Conservation (phyloP, 768 basidiomycete genomes). For the Lyophyllum semitale region DNA sequence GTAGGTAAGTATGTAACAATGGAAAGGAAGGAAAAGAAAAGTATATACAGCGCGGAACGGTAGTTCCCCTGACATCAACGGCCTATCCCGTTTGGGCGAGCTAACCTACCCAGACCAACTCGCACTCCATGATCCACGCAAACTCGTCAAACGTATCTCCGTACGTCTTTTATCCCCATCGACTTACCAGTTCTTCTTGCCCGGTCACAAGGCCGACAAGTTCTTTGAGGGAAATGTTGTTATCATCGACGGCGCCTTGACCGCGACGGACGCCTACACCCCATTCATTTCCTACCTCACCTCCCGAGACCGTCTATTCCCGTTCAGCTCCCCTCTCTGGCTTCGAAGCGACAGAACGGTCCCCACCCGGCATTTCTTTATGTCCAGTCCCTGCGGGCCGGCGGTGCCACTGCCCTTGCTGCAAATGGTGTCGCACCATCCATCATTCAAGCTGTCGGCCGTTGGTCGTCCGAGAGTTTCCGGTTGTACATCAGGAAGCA, state of each 20-base stretch:
- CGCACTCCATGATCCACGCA: slow-evolving; percentile 1
- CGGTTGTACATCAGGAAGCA: not conserved
- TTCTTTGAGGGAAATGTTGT: slow-evolving; percentile 22
- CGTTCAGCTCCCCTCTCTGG: slow-evolving; percentile 14
- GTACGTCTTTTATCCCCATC: not conserved
- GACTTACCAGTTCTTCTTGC: slow-evolving; percentile 10
- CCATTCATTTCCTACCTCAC: not conserved
- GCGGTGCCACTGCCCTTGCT: too few relatives aligned
- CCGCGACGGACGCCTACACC: not conserved
- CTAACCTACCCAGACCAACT: slow-evolving; percentile 21
- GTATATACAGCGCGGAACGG: too few relatives aligned
- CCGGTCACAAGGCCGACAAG: slow-evolving; percentile 22
- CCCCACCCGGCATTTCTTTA: not conserved
- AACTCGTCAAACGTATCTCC: not conserved
- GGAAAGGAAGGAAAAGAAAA: too few relatives aligned
- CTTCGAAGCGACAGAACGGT: not conserved
- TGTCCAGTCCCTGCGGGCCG: too few relatives aligned
- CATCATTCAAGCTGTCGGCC: not conserved
- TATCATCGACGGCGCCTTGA: not conserved
- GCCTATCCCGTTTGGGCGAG: slow-evolving; percentile 13
- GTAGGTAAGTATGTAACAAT: too few relatives aligned
- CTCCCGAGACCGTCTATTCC: not conserved
- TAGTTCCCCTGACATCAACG: slow-evolving; percentile 6
- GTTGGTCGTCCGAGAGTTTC: not conserved
- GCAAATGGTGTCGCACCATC: not conserved